Conservation (phyloP, 2,329 filamentous ascomycete genomes). For the Alternaria panax region DNA sequence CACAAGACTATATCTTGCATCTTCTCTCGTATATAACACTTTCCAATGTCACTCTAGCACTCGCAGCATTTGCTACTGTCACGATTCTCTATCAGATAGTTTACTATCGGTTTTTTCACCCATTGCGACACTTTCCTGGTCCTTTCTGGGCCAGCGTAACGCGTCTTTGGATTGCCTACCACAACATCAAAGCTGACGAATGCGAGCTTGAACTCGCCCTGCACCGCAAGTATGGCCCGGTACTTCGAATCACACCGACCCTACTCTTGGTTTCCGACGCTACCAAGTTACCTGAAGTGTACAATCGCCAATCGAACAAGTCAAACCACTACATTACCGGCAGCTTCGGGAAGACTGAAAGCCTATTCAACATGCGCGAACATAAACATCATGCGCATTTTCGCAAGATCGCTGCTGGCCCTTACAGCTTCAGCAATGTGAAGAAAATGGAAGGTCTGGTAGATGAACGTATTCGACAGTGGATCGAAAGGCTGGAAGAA, state of each 20-base stretch:
- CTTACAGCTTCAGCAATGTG: conserved; percentile 65
- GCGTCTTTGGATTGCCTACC: conserved; percentile 61
- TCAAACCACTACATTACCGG: conserved; percentile 66
- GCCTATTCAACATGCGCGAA: conserved; percentile 66
- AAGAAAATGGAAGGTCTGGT: conserved; percentile 67
- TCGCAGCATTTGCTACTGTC: neutral
- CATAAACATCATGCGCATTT: conserved; percentile 60
- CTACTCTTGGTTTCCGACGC: conserved; percentile 64
- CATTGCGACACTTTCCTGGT: conserved; percentile 61
- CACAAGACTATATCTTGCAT: neutral
- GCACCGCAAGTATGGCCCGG: conserved; percentile 57
- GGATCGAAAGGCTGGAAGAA: conserved; percentile 58
- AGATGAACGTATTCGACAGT: conserved; percentile 59
- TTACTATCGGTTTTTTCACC: conserved; percentile 60
- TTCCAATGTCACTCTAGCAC: neutral
- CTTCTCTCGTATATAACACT: neutral
- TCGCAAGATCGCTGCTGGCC: conserved; percentile 62
- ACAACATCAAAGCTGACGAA: conserved; percentile 59
- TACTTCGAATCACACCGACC: conserved; percentile 49
- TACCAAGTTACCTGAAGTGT: conserved; percentile 63
- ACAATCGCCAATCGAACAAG: conserved; percentile 64
- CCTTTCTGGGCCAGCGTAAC: conserved; percentile 64
- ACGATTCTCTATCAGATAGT: conserved; percentile 47
- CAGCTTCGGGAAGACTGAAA: conserved; percentile 63
- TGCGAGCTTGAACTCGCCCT: conserved; percentile 52